A percentile compares a stretch with the other conserved stretches of the same genome.
Conservation (phyloP, 208 protist genomes). For the Acanthamoeba healyi region DNA sequence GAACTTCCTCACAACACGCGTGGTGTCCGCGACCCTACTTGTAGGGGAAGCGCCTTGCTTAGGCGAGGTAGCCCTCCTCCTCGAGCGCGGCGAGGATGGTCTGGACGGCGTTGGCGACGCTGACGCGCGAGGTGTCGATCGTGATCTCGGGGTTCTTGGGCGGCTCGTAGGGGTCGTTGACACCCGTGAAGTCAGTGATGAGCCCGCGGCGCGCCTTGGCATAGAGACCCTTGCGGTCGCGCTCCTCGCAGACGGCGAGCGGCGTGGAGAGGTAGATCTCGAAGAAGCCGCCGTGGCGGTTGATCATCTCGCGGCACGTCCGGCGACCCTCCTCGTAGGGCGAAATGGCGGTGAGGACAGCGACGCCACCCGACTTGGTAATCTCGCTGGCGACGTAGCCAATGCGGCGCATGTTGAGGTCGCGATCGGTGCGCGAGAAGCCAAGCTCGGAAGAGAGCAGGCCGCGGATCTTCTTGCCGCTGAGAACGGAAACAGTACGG, state of each 20-base stretch:
- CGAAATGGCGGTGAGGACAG: slow-evolving; percentile 83
- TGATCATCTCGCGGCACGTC: slow-evolving; percentile 66
- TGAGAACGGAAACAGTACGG: slow-evolving; percentile 78
- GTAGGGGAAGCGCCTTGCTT: no score
- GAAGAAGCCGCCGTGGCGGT: slow-evolving; percentile 78
- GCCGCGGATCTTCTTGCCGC: slow-evolving; percentile 82
- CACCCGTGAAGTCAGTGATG: slow-evolving; percentile 85
- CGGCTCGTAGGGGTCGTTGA: slow-evolving; percentile 85
- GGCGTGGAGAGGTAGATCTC: slow-evolving; percentile 82
- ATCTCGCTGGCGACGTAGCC: slow-evolving; percentile 83
- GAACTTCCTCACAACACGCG: no score
- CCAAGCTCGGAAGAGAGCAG: slow-evolving; percentile 82
- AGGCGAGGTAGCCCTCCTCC: slow-evolving; percentile 79
- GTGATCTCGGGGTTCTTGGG: slow-evolving; percentile 79
- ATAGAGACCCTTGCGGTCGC: slow-evolving; percentile 86
- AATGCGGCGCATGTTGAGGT: slow-evolving; percentile 84
- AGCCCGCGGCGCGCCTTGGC: slow-evolving; percentile 78
- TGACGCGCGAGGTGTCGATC: slow-evolving; percentile 75
- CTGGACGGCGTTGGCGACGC: slow-evolving; percentile 70
- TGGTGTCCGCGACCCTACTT: no score
- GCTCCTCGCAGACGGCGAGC: slow-evolving; percentile 81
- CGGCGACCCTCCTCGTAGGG: slow-evolving; percentile 76
- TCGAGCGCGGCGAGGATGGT: slow-evolving; percentile 76
- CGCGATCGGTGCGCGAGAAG: slow-evolving; percentile 79
- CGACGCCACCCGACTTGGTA: slow-evolving; percentile 79